Evolutionary conservation across 2,329 filamentous ascomycete genomes (phyloP).

Genomic region (Teratosphaeria zuluensis): DNA sequence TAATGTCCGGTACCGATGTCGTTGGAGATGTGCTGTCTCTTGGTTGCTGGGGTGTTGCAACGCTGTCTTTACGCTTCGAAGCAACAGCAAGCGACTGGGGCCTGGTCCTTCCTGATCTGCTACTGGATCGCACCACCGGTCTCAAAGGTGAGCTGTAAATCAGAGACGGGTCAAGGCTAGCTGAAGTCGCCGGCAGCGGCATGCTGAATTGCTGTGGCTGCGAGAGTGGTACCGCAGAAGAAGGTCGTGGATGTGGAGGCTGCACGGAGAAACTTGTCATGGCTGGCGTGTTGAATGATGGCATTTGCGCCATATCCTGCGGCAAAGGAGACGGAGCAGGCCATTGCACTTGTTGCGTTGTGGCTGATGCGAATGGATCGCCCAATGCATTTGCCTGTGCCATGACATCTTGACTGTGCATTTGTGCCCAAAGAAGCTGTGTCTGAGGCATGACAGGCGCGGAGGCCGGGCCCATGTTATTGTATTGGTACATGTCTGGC

Average conservation of each 20-base stretch:
- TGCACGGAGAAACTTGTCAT: slow-evolving; percentile 24
- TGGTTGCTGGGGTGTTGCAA: slow-evolving; percentile 28
- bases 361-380: slow-evolving; percentile 21
- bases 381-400: slow-evolving; percentile 13
- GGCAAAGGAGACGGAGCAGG: slow-evolving; percentile 5
- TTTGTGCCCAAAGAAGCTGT: slow-evolving; percentile 34
- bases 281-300: slow-evolving; percentile 21
- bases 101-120: slow-evolving; percentile 18
- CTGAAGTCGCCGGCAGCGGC: slow-evolving; percentile 22
- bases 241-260: slow-evolving; percentile 12
- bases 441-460: slow-evolving; percentile 50
- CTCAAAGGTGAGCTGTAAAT: slow-evolving; percentile 26
- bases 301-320: slow-evolving; percentile 6
- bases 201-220: slow-evolving; percentile 1
- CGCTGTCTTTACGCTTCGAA: slow-evolving; percentile 18
- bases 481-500: slow-evolving; percentile 46
- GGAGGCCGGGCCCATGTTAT: slow-evolving; percentile 42
- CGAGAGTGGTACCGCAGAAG: slow-evolving; percentile 11
- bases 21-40: slow-evolving; percentile 30
- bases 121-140: slow-evolving; percentile 9
- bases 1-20: slow-evolving; percentile 21
- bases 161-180: slow-evolving; percentile 39
- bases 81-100: slow-evolving; percentile 2
- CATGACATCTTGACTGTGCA: slow-evolving; percentile 5
- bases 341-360: slow-evolving; percentile 11